Evolutionary conservation across 2,329 filamentous ascomycete species (phyloP).

Genomic region (Simplicillium aogashimaense): DNA sequence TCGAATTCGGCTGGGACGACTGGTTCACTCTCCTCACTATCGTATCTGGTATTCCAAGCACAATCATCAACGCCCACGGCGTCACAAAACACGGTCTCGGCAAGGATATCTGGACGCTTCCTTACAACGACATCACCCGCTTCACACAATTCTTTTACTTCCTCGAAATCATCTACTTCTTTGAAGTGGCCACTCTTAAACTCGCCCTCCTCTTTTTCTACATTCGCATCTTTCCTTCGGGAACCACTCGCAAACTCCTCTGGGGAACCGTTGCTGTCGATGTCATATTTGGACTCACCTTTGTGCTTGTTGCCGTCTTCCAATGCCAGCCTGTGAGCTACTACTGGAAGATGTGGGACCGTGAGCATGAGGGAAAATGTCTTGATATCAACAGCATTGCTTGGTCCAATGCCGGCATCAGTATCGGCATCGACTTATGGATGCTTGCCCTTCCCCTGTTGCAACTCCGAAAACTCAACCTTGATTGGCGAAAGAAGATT

Average conservation of each 20-base stretch:
- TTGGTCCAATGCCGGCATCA: conserved; percentile 36
- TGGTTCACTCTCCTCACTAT: conserved; percentile 5
- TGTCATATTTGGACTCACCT: conserved; percentile 23
- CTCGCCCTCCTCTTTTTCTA: conserved; percentile 9
- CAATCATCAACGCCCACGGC: conserved; percentile 13
- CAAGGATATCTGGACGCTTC: not conserved
- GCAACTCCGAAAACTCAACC: conserved; percentile 23
- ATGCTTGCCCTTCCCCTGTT: conserved; percentile 36
- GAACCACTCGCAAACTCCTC: conserved; percentile 21
- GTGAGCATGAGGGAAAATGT: conserved; percentile 31
- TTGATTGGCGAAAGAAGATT: conserved; percentile 33
- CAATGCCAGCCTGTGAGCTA: conserved; percentile 35
- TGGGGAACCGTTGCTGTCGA: conserved; percentile 26
- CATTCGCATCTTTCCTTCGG: conserved; percentile 32
- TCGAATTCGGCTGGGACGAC: conserved; percentile 5
- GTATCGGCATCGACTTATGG: conserved; percentile 36
- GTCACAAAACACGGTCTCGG: not conserved
- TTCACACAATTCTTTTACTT: conserved; percentile 4
- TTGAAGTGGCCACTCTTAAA: conserved; percentile 3
- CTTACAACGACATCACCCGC: not conserved
- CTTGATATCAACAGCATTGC: conserved; percentile 30
- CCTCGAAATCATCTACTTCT: conserved; percentile 7
- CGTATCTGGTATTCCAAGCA: conserved; percentile 15
- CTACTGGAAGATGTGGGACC: conserved; percentile 42
- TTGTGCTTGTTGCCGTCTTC: conserved; percentile 29